Evolutionary conservation across 371 early-diverging fungal genomes (phyloP).

Genomic region (Apophysomyces elegans): DNA sequence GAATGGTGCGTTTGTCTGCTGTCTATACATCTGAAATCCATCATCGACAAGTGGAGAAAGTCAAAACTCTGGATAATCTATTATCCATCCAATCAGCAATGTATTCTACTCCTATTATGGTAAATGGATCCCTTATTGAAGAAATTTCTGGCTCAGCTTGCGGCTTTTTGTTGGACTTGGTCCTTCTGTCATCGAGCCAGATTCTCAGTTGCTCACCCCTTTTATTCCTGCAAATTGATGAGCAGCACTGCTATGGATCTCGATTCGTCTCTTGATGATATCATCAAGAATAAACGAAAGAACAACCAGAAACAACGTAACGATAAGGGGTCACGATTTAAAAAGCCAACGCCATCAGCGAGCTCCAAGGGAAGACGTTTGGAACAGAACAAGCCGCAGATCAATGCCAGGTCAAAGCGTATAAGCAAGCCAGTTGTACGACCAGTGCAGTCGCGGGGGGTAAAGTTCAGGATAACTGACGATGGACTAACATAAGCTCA

Average conservation of each 20-base stretch:
- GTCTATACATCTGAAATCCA: too few relatives aligned
- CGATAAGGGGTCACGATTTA: slow-evolving; percentile 1
- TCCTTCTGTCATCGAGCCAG: too few relatives aligned
- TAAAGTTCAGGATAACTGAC: background rate
- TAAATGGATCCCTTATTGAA: too few relatives aligned
- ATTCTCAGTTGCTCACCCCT: too few relatives aligned
- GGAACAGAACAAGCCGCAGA: background rate
- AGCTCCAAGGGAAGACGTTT: background rate
- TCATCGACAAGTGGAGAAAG: too few relatives aligned
- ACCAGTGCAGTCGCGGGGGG: background rate
- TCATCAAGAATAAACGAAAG: slow-evolving; percentile 21
- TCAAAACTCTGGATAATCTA: too few relatives aligned
- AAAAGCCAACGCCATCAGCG: background rate
- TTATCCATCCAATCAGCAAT: too few relatives aligned
- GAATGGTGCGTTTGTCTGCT: too few relatives aligned
- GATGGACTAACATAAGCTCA: background rate
- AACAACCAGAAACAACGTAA: slow-evolving; percentile 6
- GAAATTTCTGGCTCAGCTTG: too few relatives aligned
- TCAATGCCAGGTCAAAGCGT: slow-evolving; percentile 3
- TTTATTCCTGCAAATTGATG: background rate
- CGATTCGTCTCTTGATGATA: slow-evolving; percentile 27
- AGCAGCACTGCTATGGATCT: slow-evolving; percentile 22
- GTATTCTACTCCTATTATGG: too few relatives aligned
- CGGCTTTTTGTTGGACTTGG: too few relatives aligned
- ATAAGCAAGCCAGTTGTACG: slow-evolving; percentile 1